Evolutionary conservation across 805 yeast species (phyloP).

Genomic region (Wickerhamiella kurtzmanii): DNA sequence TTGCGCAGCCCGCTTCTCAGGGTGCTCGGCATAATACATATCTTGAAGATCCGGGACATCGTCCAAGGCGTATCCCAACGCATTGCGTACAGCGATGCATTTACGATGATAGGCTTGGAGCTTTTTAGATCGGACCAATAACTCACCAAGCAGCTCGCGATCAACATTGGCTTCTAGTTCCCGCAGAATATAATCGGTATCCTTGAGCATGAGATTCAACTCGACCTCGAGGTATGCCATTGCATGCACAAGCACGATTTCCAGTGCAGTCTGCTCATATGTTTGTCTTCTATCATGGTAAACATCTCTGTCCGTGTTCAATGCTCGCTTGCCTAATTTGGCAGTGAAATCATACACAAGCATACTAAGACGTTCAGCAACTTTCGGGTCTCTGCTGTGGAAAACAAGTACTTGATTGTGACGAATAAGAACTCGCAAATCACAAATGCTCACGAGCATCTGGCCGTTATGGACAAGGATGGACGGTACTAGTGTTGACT

Average conservation of each 20-base stretch:
- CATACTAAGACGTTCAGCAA: conserved; percentile 58
- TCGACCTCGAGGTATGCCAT: conserved; percentile 70
- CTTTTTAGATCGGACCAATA: conserved; percentile 59
- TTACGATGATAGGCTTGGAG: conserved; percentile 64
- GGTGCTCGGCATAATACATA: conserved; percentile 51
- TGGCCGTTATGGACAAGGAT: conserved; percentile 46
- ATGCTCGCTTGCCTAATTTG: conserved; percentile 36
- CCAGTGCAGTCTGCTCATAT: conserved; percentile 74
- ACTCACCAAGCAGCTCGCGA: conserved; percentile 56
- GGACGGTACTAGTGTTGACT: conserved; percentile 50
- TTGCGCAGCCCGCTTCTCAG: no score
- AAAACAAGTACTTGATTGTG: conserved; percentile 47
- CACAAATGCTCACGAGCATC: conserved; percentile 47
- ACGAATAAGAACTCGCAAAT: conserved; percentile 48
- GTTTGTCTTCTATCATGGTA: conserved; percentile 29
- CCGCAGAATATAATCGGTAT: conserved; percentile 49
- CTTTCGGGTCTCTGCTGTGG: conserved; percentile 35
- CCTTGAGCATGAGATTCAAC: conserved; percentile 40
- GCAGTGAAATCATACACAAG: conserved; percentile 76
- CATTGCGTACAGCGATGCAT: conserved; percentile 60
- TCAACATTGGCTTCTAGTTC: conserved; percentile 71
- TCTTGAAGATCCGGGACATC: conserved; percentile 73
- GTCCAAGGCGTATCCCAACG: conserved; percentile 70
- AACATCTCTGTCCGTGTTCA: conserved; percentile 1
- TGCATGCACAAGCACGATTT: conserved; percentile 67